Percentiles rank a stretch among this genome's conserved stretches.
Conservation (phyloP, 768 basidiomycete species). For the Cystoderma amianthinum region DNA sequence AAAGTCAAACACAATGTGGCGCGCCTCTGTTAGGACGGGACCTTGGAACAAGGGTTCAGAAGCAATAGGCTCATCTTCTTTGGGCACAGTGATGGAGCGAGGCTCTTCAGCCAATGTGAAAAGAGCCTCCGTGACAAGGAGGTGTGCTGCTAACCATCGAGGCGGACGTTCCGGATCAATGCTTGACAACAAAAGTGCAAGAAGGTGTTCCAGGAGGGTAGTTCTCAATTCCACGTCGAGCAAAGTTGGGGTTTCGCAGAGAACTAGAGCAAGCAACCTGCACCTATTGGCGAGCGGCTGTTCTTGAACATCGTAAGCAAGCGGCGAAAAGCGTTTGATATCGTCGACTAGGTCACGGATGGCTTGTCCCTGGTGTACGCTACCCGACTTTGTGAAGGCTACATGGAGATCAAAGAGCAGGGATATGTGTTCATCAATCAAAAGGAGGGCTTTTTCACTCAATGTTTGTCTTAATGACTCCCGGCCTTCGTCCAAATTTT, state of each 20-base stretch:
- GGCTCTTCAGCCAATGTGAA: conserved; percentile 74
- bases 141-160: conserved; percentile 81
- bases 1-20: conserved; percentile 66
- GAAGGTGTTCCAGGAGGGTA: conserved; percentile 58
- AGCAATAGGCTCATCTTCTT: conserved; percentile 59
- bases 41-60: conserved; percentile 48
- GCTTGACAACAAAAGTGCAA: conserved; percentile 60
- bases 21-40: conserved; percentile 54
- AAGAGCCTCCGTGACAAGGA: conserved; percentile 82
- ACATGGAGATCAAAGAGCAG: conserved; percentile 85
- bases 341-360: conserved; percentile 73
- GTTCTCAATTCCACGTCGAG: conserved; percentile 46
- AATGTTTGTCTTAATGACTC: conserved; percentile 60
- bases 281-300: conserved; percentile 76
- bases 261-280: conserved; percentile 77
- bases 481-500: conserved; percentile 58
- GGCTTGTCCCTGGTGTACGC: conserved; percentile 54
- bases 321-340: conserved; percentile 60
- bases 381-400: conserved; percentile 66
- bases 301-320: conserved; percentile 64
- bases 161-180: conserved; percentile 58
- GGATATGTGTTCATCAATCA: conserved; percentile 83
- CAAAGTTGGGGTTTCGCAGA: conserved; percentile 66
- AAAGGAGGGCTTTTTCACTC: conserved; percentile 59
- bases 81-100: conserved; percentile 53